Evolutionary conservation across 208 protist genomes (phyloP), one percentile per base, ranked within the genome.

Genomic region (Naegleria fowleri): DNA sequence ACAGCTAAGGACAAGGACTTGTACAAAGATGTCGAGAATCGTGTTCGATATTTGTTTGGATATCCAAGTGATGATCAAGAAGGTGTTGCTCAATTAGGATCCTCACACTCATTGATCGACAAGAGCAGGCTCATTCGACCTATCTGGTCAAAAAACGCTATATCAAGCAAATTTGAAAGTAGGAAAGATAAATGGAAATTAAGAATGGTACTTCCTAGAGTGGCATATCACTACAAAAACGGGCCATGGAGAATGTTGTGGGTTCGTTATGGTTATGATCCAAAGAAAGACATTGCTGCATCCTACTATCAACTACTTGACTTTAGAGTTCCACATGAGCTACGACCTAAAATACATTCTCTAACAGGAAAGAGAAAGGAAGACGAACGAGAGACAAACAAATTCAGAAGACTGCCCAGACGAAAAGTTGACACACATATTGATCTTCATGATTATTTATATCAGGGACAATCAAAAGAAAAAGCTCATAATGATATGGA

Each of bases 251-350:
- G 85, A 22, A n/a, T 38, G 16, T 39, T 88, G 33, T 88, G 85
- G 85, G 43, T 88, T 5, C 9, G 43, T 11, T 58, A 88, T 36
- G 85, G 85, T 25, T 51, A 43, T 5, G 85, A 88, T 36, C 85
- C 85, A 38, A 48, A 58, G 25, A 58, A 48, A 33, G 43, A 88
- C 38, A 7, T 25, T 38, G 2, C 41, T 19, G 25, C 33, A n/a
- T 6, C n/a, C 0, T 39, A 33, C 55, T 88, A 88, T 58, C 85
- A 88, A 88, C 13, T 88, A 29, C 55, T 88, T 58, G 41, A 88
- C 55, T 88, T 88, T 58, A 88, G 85, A 88, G 41, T 88, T 58
- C 85, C 39, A 39, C 22, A 51, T 36, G 85, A 88, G 22, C 58
- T 58, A 13, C 51, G n/a, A 58, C 6, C 39, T 58, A 88, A 88